Conservation (phyloP, 306 rosid species). For the Hippophae tibetana region DNA sequence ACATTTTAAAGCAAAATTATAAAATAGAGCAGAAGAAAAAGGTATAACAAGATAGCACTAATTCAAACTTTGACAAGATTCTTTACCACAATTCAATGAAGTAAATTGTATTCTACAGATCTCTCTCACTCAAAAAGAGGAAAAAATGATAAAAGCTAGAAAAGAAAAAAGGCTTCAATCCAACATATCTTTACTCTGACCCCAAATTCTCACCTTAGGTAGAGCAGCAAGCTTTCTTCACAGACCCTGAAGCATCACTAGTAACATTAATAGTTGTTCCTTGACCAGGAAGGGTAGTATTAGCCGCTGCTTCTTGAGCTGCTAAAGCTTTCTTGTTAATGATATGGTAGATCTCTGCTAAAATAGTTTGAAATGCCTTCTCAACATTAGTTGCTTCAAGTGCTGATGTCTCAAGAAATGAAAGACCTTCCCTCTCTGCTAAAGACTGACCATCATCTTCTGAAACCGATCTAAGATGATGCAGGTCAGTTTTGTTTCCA, state of each 20-base stretch:
- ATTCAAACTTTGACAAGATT: conserved; percentile 36
- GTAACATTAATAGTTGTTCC: conserved; percentile 80
- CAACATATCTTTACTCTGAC: conserved; percentile 14
- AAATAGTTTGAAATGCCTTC: conserved; percentile 82
- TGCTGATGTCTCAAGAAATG: too few species aligned
- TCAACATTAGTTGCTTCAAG: too few species aligned
- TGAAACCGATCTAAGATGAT: too few species aligned
- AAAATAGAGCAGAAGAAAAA: conserved; percentile 24
- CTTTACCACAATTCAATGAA: conserved; percentile 33
- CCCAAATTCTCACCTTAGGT: conserved; percentile 26
- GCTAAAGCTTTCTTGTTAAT: conserved; percentile 90
- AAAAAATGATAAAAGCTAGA: conserved; percentile 19
- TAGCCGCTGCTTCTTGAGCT: conserved; percentile 65
- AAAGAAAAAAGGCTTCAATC: conserved; percentile 17
- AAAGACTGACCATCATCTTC: too few species aligned
- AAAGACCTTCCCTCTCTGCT: too few species aligned
- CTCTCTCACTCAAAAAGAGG: conserved; percentile 34
- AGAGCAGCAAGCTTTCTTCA: conserved; percentile 55
- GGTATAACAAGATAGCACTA: conserved; percentile 29
- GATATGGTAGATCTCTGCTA: conserved; percentile 76
- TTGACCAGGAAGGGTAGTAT: conserved; percentile 56
- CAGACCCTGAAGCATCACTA: conserved; percentile 36
- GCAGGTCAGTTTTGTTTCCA: too few species aligned
- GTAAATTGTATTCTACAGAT: conserved; percentile 51
- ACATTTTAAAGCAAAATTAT: conserved; percentile 28